Conservation (phyloP, 768 basidiomycete genomes). For the Suillus weaverae region DNA sequence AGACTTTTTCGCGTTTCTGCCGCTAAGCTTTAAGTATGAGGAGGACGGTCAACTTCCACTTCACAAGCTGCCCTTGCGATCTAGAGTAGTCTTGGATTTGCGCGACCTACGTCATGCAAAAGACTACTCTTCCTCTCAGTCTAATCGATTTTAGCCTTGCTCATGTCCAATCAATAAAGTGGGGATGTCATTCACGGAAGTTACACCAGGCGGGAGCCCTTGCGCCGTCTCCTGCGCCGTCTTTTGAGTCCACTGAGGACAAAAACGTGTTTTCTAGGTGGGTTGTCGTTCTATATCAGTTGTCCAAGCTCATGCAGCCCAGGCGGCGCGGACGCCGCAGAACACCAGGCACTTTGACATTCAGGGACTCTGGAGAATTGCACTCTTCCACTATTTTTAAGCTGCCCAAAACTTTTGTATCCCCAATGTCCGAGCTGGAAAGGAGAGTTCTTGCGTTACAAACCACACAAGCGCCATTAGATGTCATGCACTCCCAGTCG, state of each 20-base stretch:
- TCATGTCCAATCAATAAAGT: constrained; percentile 8
- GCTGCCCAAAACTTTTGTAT: not conserved
- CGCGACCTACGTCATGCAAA: not conserved
- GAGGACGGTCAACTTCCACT: not conserved
- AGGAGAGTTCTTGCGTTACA: constrained; percentile 4
- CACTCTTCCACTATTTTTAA: not conserved
- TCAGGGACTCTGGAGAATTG: not conserved
- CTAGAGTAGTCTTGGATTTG: not conserved
- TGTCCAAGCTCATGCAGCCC: not conserved
- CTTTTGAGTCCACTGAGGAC: not conserved
- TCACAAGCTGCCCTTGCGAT: not conserved
- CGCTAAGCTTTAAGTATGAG: not conserved
- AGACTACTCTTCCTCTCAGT: constrained; percentile 5
- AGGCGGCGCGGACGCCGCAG: constrained; percentile 6
- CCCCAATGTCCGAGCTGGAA: constrained; percentile 7
- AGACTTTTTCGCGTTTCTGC: not conserved
- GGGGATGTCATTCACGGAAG: constrained; percentile 13
- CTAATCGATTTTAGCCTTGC: constrained; percentile 10
- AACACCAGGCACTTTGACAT: not conserved
- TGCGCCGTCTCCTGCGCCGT: constrained; percentile 8
- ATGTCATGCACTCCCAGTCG: not conserved
- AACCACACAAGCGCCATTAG: not conserved
- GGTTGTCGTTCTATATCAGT: not conserved
- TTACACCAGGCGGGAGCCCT: constrained; percentile 22
- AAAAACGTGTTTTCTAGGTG: not conserved